phyloP scores from a whole-genome alignment of 176 grass and related monocot genomes.

The Tillandsia fasciculata region DNA sequence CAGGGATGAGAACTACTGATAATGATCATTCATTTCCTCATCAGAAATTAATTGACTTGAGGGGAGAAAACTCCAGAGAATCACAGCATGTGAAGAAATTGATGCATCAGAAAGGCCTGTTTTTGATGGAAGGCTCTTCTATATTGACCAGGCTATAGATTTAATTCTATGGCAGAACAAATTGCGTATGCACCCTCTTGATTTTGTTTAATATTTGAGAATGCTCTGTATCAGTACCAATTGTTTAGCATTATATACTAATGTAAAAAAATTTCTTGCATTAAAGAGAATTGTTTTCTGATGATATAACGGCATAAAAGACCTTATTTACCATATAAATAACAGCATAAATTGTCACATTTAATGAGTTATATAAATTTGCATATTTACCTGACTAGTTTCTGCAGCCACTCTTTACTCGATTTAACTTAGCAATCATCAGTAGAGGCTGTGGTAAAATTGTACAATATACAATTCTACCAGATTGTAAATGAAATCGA shows the following conservation, averaged over 20 bases:
- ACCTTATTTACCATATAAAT: background rate
- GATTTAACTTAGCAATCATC: constrained; percentile 10
- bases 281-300: background rate
- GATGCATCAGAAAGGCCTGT: too few relatives aligned
- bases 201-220: background rate
- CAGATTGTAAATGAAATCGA: too few relatives aligned
- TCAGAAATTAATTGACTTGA: too few relatives aligned
- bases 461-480: background rate
- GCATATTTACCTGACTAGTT: too few relatives aligned
- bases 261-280: background rate
- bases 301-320: too few relatives aligned
- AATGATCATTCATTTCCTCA: too few relatives aligned
- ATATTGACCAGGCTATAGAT: too few relatives aligned
- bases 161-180: background rate
- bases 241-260: background rate
- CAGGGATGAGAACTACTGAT: too few relatives aligned
- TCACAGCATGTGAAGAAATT: too few relatives aligned
- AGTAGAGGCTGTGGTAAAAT: constrained; percentile 8
- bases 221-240: background rate
- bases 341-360: constrained; percentile 2
- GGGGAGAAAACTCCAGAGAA: too few relatives aligned
- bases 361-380: too few relatives aligned
- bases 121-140: too few relatives aligned
- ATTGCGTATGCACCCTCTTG: background rate
- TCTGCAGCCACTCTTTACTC: background rate